Evolutionary conservation across 2,329 filamentous ascomycete species (phyloP), one percentile per base, ranked within the genome.

Genomic region (Aurifilum marmelostoma): DNA sequence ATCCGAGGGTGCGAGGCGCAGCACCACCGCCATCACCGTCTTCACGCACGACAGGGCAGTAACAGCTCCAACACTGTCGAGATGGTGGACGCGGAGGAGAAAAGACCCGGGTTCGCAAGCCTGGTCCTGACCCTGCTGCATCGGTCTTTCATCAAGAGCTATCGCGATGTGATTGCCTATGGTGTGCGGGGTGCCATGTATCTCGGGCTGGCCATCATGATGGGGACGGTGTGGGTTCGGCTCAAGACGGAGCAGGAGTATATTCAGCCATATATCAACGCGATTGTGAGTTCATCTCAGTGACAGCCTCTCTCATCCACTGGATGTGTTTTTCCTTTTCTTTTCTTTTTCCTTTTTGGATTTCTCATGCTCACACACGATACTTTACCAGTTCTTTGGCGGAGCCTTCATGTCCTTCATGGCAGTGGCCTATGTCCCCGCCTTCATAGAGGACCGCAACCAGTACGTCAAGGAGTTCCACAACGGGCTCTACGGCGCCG

Each of bases 181-280:
- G 92, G 91, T 0, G 93, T 96, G 73, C 88, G 93, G 3, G 84
- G 96, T 56, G 90, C 87, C 54, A 97, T 97, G 92, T 96, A 97
- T 78, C 83, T 90, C 73, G 87, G 88, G 0, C 83, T 97, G 21
- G 92, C 92, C 1, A 87, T 96, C 73, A 90, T 96, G 87, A 94
- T 95, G 90, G 93, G 93, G 6, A 97, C 93, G 0, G 91, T 97
- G 16, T 97, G 92, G 90, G 81, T 97, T 18, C 88, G 93, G 7
- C 83, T 97, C 2, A 80, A 85, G 4, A 84, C 90, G 0, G 81
- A 84, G 0, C 93, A 97, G 76, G 82, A 85, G 67, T 91, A 91
- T 69, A 95, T 97, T 73, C 90, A 93, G 74, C 89, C 92, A 0
- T 92, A 92, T 74, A 93, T 89, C 78, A 97, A 97, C 77, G 91